Evolutionary conservation across 768 basidiomycete species (phyloP), one percentile per base, ranked within the genome.

Genomic region (Clitopilus passeckerianus): DNA sequence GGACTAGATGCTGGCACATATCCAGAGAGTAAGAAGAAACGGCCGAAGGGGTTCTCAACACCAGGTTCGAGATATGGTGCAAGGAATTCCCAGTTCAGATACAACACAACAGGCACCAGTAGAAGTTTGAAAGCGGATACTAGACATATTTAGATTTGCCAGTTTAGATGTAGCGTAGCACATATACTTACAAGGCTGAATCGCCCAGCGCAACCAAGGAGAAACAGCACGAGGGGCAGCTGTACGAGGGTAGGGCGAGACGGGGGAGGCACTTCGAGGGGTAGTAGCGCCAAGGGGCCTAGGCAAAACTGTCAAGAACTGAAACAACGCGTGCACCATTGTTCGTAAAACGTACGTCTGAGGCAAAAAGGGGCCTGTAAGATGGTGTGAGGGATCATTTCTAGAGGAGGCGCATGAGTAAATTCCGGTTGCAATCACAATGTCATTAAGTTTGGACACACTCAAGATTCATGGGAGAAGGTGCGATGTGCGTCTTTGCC

Each of bases 1-100:
- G 75, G 72, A 5, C 79, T 68, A 0, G 86, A 81, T 2, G 73
- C 72, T 9, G 84, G 74, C 30, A 90, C 60, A n/a, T 65, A 80
- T 63, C 90, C 75, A 12, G 91, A 89, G 57, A 95, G 77, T 63
- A 90, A 83, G 63, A 98, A 78, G 22, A 95, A 63, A 10, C 81
- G 77, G 0, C 75, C 74, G 67, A 97, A 90, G 1, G 93, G 94
- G 69, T 97, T 98, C 15, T 76, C 64, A 5, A 82, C 60, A 41
- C 70, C 77, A 0, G 80, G 70, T 1, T 79, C 71, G 55, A 87
- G 61, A 62, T 78, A 79, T 0, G 73, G 75, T 6, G 74, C 70
- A 7, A 81, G 59, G 12, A 86, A 41, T 56, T 86, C 78, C 87
- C 91, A 89, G 67, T 86, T 87, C 12, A 77, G 52, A 67, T 82